A percentile compares a stretch with the other conserved stretches of the same genome.
Conservation (phyloP, 1,284 basidiomycete genomes). For the Pseudomicrostroma phylloplanum region DNA sequence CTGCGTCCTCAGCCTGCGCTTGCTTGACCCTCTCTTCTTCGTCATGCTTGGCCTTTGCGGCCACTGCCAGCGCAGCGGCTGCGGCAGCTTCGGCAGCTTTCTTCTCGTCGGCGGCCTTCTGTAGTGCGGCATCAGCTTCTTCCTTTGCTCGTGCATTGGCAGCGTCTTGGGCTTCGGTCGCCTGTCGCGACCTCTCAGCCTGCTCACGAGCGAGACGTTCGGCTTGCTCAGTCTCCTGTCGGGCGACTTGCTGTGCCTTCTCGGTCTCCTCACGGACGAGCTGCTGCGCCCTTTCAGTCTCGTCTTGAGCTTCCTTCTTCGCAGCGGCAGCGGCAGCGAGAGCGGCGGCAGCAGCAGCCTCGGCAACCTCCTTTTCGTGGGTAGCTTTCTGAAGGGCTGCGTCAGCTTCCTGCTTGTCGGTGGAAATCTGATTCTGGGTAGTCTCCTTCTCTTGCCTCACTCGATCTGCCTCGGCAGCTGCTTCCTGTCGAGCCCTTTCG, state of each 20-base stretch:
- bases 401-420: conserved; percentile 6
- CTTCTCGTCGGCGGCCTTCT: neutral
- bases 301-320: conserved; percentile 7
- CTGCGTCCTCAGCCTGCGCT: neutral
- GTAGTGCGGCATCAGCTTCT: neutral
- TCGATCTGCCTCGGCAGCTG: conserved; percentile 1
- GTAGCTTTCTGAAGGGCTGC: neutral
- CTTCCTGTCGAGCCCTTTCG: conserved; percentile 15
- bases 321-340: conserved; percentile 2
- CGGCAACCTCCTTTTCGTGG: neutral
- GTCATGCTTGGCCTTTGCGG: neutral
- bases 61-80: too few species aligned
- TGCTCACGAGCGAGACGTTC: too few species aligned
- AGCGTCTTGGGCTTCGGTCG: neutral
- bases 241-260: too few species aligned
- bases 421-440: too few species aligned
- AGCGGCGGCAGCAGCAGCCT: neutral
- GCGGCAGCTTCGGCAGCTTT: neutral
- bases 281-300: neutral
- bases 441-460: conserved; percentile 2
- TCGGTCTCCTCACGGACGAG: too few species aligned
- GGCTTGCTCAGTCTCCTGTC: too few species aligned
- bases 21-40: neutral
- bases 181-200: too few species aligned
- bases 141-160: neutral